Evolutionary conservation across 2,329 filamentous ascomycete genomes (phyloP).

Genomic region (Claviceps lovelessii): DNA sequence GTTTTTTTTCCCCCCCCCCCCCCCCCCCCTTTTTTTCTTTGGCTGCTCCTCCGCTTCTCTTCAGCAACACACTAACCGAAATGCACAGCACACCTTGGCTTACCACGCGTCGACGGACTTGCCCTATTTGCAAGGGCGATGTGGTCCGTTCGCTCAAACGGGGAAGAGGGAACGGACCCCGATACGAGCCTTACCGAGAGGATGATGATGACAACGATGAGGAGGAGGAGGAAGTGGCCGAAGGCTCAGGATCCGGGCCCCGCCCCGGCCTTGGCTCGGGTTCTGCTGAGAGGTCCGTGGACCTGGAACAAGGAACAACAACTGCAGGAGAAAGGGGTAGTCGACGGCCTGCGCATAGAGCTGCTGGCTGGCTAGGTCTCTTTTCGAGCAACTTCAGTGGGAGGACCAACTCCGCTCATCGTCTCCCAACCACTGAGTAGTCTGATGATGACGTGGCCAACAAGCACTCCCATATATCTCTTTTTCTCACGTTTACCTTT

Average conservation of each 20-base stretch:
- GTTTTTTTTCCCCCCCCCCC: neutral
- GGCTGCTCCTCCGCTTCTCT: neutral
- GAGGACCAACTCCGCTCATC: constrained; percentile 11
- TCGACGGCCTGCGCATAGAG: constrained; percentile 9
- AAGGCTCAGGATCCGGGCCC: constrained; percentile 17
- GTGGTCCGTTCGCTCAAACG: constrained; percentile 60
- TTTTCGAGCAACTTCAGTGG: constrained; percentile 19
- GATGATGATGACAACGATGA: constrained; percentile 33
- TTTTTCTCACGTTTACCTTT: neutral
- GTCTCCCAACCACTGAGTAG: constrained; percentile 11
- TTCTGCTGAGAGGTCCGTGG: constrained; percentile 18
- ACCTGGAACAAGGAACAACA: constrained; percentile 30
- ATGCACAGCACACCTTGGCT: constrained; percentile 75
- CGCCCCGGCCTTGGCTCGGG: neutral
- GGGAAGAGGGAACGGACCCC: constrained; percentile 34
- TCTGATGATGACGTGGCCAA: neutral
- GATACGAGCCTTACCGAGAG: constrained; percentile 42
- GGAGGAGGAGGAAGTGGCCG: constrained; percentile 19
- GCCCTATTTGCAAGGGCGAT: constrained; percentile 95
- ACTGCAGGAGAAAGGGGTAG: constrained; percentile 10
- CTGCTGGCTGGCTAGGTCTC: constrained; percentile 24
- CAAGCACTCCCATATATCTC: neutral
- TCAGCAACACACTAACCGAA: neutral
- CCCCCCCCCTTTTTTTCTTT: neutral
- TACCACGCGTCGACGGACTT: constrained; percentile 88